Percentiles rank a stretch among this genome's conserved stretches.
Evolutionary conservation across 2,329 filamentous ascomycete species (phyloP).

Genomic region (Teratosphaeria viscida): DNA sequence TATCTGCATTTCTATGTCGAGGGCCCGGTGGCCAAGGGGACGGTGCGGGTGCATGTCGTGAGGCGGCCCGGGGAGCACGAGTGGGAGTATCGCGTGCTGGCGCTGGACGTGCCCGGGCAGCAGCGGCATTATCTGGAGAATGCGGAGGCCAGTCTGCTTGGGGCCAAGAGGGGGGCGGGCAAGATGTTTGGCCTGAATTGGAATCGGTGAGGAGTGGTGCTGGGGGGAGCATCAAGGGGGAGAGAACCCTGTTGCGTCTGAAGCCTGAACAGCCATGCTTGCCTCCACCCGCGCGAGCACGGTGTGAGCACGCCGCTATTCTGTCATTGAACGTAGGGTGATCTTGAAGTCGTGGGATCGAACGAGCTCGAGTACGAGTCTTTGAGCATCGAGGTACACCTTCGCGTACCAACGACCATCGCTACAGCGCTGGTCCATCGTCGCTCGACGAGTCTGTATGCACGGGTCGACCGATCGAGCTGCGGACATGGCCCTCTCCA

Average conservation of each 20-base stretch:
- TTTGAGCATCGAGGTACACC: background rate
- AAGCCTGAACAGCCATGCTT: background rate
- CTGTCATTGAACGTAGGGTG: background rate
- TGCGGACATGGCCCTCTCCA: background rate
- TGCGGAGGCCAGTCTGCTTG: slow-evolving; percentile 41
- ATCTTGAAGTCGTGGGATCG: background rate
- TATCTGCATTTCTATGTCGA: slow-evolving; percentile 80
- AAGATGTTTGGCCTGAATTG: slow-evolving; percentile 56
- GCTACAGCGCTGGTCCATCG: background rate
- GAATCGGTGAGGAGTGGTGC: slow-evolving; percentile 22
- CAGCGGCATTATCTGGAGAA: slow-evolving; percentile 57
- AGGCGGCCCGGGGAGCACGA: slow-evolving; percentile 54
- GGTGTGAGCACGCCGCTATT: background rate
- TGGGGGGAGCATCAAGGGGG: background rate
- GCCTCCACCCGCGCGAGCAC: background rate
- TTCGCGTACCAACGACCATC: background rate
- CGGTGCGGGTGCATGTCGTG: slow-evolving; percentile 68
- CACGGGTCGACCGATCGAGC: background rate
- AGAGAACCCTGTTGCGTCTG: background rate
- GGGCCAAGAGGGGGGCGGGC: slow-evolving; percentile 17
- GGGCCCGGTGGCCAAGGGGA: slow-evolving; percentile 62
- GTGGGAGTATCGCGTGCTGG: slow-evolving; percentile 70
- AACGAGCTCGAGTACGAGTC: background rate
- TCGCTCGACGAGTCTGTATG: background rate
- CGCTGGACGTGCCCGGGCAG: slow-evolving; percentile 63